Base-by-base conservation (phyloP, 306 rosid genomes). In the Pyrus betulifolia region DNA sequence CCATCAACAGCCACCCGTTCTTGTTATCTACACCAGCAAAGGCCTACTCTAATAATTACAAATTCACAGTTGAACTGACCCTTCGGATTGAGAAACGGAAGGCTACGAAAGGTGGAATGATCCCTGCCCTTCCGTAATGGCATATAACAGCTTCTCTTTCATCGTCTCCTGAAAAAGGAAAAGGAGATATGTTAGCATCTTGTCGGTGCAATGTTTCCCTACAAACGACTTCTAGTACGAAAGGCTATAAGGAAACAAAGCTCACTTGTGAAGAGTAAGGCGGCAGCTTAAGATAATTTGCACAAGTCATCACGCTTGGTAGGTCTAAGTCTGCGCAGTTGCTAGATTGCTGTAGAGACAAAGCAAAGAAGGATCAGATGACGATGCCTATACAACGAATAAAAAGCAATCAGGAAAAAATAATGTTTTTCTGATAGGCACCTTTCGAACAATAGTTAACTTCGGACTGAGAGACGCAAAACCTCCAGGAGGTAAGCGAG, bases 301-400 rank as follows among this genome's bases (percentile, higher is more conserved):
- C 99, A 72, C 99, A 96, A 8, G 99, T 93, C 99, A 96, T 96
- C 87, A 93, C 99, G 19, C 99, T 96, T 17, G 99, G 99, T 70
- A 96, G 86, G 83, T 96, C 99, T 46, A 87, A 31, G 80, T 96
- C 97, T 12, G 84, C 87, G 60, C 46, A 83, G 89, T 85, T 83
- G 86, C 80, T 84, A 70, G 89, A 96, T 46, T 88, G 93, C 99
- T 96, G 96, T 70, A 76, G 66, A 72, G 33, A 80, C 72, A 6
- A 57, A 45, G 67, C 33, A n/a, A 45, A 70, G 6, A 44, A 62
- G 4, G 80, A 80, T 64, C 51, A 74, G n/a, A 72, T 64, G 12
- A 70, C 63, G 54, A 70, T 65, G 46, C 25, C 67, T 61, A 52
- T 31, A 45, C 15, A 28, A 72, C 18, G 25, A 40, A 35, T 49